Conservation (phyloP, 352 stramenopile species). For the Phytophthora sansomeana region DNA sequence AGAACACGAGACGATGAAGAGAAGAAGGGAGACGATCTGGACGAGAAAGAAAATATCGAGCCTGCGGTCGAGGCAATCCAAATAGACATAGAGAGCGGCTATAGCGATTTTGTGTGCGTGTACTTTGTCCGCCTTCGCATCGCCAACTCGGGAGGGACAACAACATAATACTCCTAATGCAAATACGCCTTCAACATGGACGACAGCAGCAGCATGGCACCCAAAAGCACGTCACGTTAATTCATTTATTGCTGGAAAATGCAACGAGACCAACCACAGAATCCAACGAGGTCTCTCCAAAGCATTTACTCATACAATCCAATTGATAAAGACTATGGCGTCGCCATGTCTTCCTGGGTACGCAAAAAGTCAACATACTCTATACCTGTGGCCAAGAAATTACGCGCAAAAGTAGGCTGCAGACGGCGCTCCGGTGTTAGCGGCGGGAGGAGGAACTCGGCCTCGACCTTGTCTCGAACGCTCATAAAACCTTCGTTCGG, state of each 20-base stretch:
- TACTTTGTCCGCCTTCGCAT: conserved; percentile 62
- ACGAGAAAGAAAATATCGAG: conserved; percentile 15
- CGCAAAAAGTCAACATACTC: conserved; percentile 77
- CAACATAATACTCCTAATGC: conserved; percentile 19
- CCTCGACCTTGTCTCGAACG: conserved; percentile 65
- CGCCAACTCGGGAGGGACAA: conserved; percentile 29
- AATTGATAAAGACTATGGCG: conserved; percentile 17
- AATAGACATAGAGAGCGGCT: conserved; percentile 73
- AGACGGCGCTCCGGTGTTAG: conserved; percentile 64
- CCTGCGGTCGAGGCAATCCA: conserved; percentile 59
- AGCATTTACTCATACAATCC: not conserved
- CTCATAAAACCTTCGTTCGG: conserved; percentile 58
- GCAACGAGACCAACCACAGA: not conserved
- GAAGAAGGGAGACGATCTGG: conserved; percentile 12
- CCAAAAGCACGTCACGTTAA: not conserved
- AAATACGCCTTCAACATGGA: conserved; percentile 4
- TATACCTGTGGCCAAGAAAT: conserved; percentile 65
- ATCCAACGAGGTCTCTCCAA: not conserved
- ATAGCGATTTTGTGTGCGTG: conserved; percentile 73
- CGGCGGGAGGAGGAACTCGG: conserved; percentile 66
- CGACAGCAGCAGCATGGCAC: not conserved
- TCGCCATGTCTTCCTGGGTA: conserved; percentile 35
- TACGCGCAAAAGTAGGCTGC: conserved; percentile 54
- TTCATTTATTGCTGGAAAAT: conserved; percentile 4
- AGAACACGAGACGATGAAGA: conserved; percentile 13